Evolutionary conservation across 2,329 filamentous ascomycete species (phyloP).

Genomic region (Tolypocladium sp.): DNA sequence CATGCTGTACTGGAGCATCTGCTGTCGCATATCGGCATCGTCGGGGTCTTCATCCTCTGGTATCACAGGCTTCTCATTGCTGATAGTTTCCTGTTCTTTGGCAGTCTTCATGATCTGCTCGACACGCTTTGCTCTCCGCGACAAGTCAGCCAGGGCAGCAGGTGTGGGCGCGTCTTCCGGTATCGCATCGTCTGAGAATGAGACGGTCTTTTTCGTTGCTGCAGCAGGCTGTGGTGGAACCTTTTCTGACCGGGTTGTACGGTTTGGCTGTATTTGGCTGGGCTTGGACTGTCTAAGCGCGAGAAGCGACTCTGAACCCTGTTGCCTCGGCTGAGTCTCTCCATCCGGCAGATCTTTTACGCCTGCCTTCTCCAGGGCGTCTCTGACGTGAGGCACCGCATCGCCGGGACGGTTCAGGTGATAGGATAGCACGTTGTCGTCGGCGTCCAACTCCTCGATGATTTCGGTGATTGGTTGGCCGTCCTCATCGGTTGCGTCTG

Average conservation of each 20-base stretch:
- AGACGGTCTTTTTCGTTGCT: conserved; percentile 46
- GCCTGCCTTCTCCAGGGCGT: conserved; percentile 71
- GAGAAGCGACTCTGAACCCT: background rate
- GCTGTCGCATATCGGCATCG: conserved; percentile 68
- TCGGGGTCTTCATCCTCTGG: conserved; percentile 70
- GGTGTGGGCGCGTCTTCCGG: conserved; percentile 19
- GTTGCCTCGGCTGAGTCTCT: conserved; percentile 1
- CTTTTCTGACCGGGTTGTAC: background rate
- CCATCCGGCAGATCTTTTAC: conserved; percentile 35
- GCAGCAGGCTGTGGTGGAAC: background rate
- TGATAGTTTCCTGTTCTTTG: conserved; percentile 41
- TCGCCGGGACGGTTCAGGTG: conserved; percentile 59
- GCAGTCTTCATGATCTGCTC: conserved; percentile 49
- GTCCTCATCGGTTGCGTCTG: conserved; percentile 55
- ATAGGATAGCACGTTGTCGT: conserved; percentile 72
- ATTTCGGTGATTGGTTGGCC: conserved; percentile 82
- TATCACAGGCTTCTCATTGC: conserved; percentile 40
- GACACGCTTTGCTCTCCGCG: conserved; percentile 35
- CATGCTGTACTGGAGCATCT: conserved; percentile 88
- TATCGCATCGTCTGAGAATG: conserved; percentile 54
- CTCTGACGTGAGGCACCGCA: conserved; percentile 56
- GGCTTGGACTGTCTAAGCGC: background rate
- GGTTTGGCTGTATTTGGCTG: background rate
- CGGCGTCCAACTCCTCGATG: conserved; percentile 81
- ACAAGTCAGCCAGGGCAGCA: conserved; percentile 16